Evolutionary conservation across 75 land plant genomes (phyloP).

Genomic region (Azolla pinnata): DNA sequence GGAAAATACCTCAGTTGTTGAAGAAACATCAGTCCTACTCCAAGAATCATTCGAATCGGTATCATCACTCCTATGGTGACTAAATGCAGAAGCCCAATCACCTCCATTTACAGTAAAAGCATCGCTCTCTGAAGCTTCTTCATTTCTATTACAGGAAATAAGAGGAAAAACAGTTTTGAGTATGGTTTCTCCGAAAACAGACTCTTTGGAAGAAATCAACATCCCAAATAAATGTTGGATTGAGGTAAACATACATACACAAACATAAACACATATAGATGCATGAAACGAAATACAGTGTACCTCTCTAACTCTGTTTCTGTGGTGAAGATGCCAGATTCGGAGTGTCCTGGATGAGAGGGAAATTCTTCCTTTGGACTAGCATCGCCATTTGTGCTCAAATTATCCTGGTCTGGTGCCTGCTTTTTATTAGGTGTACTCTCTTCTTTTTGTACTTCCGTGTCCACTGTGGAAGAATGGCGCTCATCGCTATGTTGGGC

Average conservation of each 20-base stretch:
- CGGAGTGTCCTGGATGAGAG: neutral
- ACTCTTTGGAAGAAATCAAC: neutral
- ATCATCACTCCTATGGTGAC: conserved; percentile 7
- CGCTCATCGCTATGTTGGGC: conserved; percentile 18
- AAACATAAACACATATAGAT: neutral
- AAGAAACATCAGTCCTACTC: conserved; percentile 2
- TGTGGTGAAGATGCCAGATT: neutral
- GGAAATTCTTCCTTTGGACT: neutral
- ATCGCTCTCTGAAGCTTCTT: neutral
- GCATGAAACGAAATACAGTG: neutral
- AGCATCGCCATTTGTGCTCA: neutral
- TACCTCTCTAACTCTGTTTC: neutral
- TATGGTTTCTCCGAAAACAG: neutral
- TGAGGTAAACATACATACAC: neutral
- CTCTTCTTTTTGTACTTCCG: conserved; percentile 18
- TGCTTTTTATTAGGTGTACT: conserved; percentile 5
- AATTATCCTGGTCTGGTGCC: neutral
- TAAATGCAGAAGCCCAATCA: conserved; percentile 6
- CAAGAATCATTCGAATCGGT: neutral
- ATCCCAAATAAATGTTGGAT: neutral
- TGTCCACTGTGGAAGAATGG: conserved; percentile 21
- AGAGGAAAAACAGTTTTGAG: no score
- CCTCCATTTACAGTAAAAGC: conserved; percentile 2
- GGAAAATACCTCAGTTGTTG: no score
- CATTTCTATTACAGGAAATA: no score